Conservation (phyloP, 2,329 filamentous ascomycete genomes). For the Arthrobotrys musiformis region DNA sequence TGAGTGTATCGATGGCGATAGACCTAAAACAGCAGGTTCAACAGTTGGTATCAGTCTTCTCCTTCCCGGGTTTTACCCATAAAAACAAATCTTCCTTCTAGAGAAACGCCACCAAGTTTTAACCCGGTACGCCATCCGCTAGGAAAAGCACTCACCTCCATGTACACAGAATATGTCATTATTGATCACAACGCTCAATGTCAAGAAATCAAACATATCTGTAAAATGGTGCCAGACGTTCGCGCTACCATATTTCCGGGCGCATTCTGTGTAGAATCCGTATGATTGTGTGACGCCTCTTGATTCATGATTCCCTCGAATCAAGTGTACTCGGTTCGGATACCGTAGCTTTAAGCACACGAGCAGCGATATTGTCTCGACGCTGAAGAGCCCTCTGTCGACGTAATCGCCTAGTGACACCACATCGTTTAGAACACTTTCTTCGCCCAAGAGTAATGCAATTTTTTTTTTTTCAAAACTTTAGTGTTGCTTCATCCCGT, state of each 20-base stretch:
- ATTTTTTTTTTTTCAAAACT: background rate
- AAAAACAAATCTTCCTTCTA: background rate
- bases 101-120: background rate
- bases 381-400: constrained; percentile 96
- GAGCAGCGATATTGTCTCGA: constrained; percentile 97
- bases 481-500: background rate
- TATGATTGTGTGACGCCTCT: constrained; percentile 98
- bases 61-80: constrained; percentile 42
- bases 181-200: constrained; percentile 95
- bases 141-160: constrained; percentile 69
- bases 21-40: constrained; percentile 66
- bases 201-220: constrained; percentile 99
- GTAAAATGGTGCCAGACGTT: constrained; percentile 99
- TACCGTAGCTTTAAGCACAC: constrained; percentile 98
- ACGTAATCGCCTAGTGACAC: constrained; percentile 80
- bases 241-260: constrained; percentile 96
- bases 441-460: background rate
- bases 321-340: constrained; percentile 92
- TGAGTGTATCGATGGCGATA: constrained; percentile 91
- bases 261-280: constrained; percentile 98
- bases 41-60: background rate
- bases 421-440: constrained; percentile 61
- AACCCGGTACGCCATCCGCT: constrained; percentile 16
- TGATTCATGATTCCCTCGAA: constrained; percentile 97
- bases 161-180: constrained; percentile 99